Conservation (phyloP, 768 basidiomycete genomes). For the Leccinum rimulosum region DNA sequence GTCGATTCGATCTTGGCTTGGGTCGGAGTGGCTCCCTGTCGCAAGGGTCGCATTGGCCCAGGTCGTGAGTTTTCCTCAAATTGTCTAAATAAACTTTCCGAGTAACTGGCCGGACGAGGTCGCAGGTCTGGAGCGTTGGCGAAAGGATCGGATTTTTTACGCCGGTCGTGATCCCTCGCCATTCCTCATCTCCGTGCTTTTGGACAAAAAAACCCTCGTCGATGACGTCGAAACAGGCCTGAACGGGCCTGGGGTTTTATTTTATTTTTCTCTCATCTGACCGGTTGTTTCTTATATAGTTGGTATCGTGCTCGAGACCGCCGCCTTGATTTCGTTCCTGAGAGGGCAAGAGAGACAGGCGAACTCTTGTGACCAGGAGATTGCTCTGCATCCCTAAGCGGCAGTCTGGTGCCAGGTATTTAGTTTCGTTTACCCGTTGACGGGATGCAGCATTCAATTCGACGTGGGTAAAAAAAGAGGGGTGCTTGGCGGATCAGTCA, state of each 20-base stretch:
- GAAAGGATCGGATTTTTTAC: neutral
- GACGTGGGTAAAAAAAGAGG: neutral
- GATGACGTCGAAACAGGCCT: neutral
- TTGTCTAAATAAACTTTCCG: neutral
- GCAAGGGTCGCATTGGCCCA: neutral
- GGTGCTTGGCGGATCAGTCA: neutral
- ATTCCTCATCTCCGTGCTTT: neutral
- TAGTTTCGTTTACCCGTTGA: neutral
- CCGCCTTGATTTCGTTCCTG: neutral
- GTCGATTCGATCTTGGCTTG: neutral
- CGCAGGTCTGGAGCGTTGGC: neutral
- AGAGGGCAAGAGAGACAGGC: neutral
- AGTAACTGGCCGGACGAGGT: neutral
- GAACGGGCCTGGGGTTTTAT: neutral
- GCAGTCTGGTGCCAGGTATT: neutral
- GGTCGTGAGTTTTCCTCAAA: neutral
- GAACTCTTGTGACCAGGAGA: neutral
- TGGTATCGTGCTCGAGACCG: neutral
- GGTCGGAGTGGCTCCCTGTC: neutral
- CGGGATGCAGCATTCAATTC: neutral
- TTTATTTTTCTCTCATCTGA: neutral
- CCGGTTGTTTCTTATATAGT: neutral
- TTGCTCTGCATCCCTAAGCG: neutral
- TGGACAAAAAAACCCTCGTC: neutral
- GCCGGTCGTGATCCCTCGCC: neutral